A percentile compares a stretch with the other conserved stretches of the same genome.
phyloP scores from a whole-genome alignment of 2,329 filamentous ascomycete species.

The Xylaria sp. region DNA sequence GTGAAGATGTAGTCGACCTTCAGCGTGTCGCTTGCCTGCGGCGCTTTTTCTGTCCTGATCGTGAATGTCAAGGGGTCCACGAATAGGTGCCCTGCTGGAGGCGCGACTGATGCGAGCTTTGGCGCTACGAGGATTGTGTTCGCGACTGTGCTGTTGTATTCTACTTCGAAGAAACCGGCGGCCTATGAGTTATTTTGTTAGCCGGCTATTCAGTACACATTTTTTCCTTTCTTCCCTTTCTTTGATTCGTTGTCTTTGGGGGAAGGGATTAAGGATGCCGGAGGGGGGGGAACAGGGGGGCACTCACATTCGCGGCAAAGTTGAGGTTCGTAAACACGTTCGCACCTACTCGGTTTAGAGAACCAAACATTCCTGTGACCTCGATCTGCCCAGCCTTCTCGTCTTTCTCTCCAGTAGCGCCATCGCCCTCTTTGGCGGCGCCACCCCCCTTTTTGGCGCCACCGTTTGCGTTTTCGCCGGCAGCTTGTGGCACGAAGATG shows the following conservation, averaged over 20 bases:
- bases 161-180: not conserved
- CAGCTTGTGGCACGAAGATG: not conserved
- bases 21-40: not conserved
- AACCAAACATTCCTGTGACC: slow-evolving; percentile 1
- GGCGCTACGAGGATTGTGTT: slow-evolving; percentile 1
- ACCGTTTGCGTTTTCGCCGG: not conserved
- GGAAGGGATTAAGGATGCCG: not conserved
- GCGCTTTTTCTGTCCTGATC: not conserved
- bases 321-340: slow-evolving; percentile 8
- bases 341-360: not conserved
- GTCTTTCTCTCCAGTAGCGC: not conserved
- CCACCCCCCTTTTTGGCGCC: not conserved
- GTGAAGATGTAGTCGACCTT: slow-evolving; percentile 8
- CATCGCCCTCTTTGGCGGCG: not conserved
- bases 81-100: not conserved
- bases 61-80: not conserved
- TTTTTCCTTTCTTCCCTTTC: too few species aligned
- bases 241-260: too few species aligned
- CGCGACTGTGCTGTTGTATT: not conserved
- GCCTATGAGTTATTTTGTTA: not conserved
- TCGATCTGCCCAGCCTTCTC: slow-evolving; percentile 1
- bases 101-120: not conserved
- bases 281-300: not conserved
- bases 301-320: not conserved
- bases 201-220: not conserved